phyloP scores from a whole-genome alignment of 352 stramenopile genomes.

The Globisporangium radiosum region DNA sequence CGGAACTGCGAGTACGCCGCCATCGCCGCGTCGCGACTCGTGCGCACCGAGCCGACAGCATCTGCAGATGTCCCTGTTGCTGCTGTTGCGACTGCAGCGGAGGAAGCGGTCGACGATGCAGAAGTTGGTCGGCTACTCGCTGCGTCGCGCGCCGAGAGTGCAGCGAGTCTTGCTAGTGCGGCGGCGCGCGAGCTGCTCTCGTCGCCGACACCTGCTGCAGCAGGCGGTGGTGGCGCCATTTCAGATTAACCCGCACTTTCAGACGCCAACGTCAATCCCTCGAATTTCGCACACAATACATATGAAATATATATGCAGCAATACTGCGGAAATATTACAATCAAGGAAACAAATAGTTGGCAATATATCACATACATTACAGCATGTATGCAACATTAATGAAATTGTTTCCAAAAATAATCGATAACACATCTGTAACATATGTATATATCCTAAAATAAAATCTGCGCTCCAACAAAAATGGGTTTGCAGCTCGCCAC shows the following conservation, averaged over 20 bases:
- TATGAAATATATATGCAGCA: too few species aligned
- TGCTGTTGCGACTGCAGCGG: background rate
- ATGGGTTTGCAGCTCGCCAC: too few species aligned
- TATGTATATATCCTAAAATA: too few species aligned
- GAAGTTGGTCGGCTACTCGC: background rate
- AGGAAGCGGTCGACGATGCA: background rate
- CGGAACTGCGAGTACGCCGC: conserved; percentile 11
- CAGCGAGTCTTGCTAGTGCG: background rate
- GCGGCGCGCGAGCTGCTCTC: background rate
- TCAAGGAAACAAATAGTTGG: too few species aligned
- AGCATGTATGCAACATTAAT: too few species aligned
- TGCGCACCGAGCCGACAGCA: background rate
- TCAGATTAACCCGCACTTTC: background rate
- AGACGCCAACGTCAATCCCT: too few species aligned
- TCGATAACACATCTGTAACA: too few species aligned
- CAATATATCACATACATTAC: too few species aligned
- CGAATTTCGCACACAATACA: too few species aligned
- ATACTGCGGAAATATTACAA: too few species aligned
- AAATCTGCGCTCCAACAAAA: too few species aligned
- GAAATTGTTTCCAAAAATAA: too few species aligned
- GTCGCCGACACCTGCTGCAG: background rate
- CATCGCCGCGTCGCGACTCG: conserved; percentile 9
- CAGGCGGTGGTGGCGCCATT: background rate
- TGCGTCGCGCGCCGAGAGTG: background rate
- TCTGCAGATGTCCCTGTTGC: background rate